A percentile compares a stretch with the other conserved stretches of the same genome.
Evolutionary conservation across 495 filamentous ascomycete species (phyloP).

Genomic region (Cryomyces antarcticus): DNA sequence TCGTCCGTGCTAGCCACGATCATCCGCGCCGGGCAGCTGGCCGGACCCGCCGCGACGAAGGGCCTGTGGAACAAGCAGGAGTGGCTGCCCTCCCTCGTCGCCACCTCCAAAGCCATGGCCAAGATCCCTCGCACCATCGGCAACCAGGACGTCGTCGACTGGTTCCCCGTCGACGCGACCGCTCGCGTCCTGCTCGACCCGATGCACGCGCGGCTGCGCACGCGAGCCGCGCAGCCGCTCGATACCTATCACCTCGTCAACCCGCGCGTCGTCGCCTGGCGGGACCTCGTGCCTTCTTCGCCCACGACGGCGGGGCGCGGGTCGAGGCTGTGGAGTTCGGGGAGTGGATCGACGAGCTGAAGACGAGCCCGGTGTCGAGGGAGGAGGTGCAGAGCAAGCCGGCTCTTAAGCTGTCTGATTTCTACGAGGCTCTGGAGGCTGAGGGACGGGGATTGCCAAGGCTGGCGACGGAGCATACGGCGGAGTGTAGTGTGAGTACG

Average conservation of each 20-base stretch:
- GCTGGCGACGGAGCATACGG: neutral
- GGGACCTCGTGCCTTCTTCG: neutral
- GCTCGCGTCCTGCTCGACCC: neutral
- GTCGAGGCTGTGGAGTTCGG: neutral
- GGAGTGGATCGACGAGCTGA: neutral
- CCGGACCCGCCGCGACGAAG: neutral
- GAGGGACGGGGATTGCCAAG: neutral
- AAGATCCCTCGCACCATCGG: slow-evolving; percentile 1
- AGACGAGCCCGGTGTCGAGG: neutral
- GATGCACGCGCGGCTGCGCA: neutral
- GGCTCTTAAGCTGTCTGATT: slow-evolving; percentile 2
- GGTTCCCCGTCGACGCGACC: slow-evolving; percentile 1
- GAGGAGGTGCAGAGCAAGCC: neutral
- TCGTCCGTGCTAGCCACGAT: neutral
- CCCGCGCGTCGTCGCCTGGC: neutral
- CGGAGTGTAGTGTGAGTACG: neutral
- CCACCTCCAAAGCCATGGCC: neutral
- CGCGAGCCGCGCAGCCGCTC: neutral
- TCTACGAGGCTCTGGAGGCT: slow-evolving; percentile 1
- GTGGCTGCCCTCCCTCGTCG: slow-evolving; percentile 3
- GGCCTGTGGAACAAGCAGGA: slow-evolving; percentile 4
- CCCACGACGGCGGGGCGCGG: too few relatives aligned
- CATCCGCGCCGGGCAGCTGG: slow-evolving; percentile 3
- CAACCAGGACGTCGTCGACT: slow-evolving; percentile 1
- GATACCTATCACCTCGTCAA: slow-evolving; percentile 1